phyloP scores from a whole-genome alignment of 2,329 filamentous ascomycete species.

The Claviceps paspali region DNA sequence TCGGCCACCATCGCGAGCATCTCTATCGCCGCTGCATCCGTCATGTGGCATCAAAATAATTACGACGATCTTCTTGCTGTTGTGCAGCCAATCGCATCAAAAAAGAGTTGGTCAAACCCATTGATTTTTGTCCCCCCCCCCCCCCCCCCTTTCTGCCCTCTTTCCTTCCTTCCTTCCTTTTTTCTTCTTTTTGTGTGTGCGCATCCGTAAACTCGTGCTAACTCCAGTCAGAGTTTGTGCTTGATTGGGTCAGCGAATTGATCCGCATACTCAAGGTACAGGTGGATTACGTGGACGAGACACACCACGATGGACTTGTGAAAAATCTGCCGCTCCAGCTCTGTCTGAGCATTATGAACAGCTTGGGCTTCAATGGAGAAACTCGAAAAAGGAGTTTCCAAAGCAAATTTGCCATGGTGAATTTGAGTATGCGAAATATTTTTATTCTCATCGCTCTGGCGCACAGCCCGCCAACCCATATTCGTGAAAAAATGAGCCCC shows the following conservation, averaged over 20 bases:
- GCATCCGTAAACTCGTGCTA: conserved; percentile 3
- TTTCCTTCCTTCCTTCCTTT: not conserved
- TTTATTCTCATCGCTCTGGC: conserved; percentile 50
- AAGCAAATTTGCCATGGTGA: conserved; percentile 60
- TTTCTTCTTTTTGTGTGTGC: not conserved
- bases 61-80: conserved; percentile 61
- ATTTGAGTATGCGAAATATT: conserved; percentile 60
- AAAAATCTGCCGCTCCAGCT: conserved; percentile 59
- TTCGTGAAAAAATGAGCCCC: conserved; percentile 40
- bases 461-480: conserved; percentile 36
- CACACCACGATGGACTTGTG: conserved; percentile 55
- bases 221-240: conserved; percentile 35
- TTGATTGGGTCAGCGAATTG: conserved; percentile 49
- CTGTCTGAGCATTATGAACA: conserved; percentile 63
- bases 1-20: conserved; percentile 46
- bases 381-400: conserved; percentile 45
- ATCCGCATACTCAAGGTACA: conserved; percentile 55
- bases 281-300: conserved; percentile 70
- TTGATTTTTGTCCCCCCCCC: not conserved
- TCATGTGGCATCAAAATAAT: conserved; percentile 30
- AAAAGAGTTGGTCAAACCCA: conserved; percentile 16
- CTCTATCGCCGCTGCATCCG: conserved; percentile 33
- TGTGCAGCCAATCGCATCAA: conserved; percentile 32
- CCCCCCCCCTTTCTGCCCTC: not conserved
- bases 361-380: conserved; percentile 57